Base-by-base conservation (phyloP, 169 alveolate genomes). In the Cryptosporidium xiaoi region DNA sequence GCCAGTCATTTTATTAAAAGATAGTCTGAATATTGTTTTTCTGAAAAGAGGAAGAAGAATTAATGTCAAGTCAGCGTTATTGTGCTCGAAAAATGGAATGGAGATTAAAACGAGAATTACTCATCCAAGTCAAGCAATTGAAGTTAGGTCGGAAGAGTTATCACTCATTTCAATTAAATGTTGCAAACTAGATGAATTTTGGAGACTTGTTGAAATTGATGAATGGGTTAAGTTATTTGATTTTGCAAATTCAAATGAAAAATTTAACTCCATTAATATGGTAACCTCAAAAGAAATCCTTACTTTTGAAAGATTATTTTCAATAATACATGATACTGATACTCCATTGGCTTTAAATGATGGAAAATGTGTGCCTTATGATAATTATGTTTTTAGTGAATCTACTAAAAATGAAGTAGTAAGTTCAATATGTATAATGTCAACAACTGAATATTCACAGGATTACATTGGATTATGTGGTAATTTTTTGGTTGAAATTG, bases 111-210 rank as follows among this genome's bases (percentile, higher is more conserved):
- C 13, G 8, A 56, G 48, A 40, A 77, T 77, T 15, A 60, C 77
- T 48, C 87, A 77, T 24, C 87, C 87, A 3, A 62, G 87, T 46
- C 87, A 77, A 48, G 58, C 40, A 8, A 7, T 77, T 13, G 71
- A 62, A 40, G 7, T 62, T 3, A 77, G 33, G 13, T 60, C 87
- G 18, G 51, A 15, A 40, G 5, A 20, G 4, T 2, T 40, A 1
- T 6, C 58, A 48, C 46, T 36, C 18, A 24, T 13, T 40, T 60
- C 66, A 56, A 29, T 60, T 55, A 40, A 65, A 20, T 77, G 87
- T 7, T 20, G 33, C 44, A 40, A 34, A 20, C 46, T 31, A 10
- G 2, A 29, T 31, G 67, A 44, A 33, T 18, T 55, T 66, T 77
- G 71, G 71, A 77, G 53, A 60, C 40, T 77, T n/a, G 71, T 71